Base-by-base conservation (phyloP, 179 eudicot genomes). In the Beta corolliflora region DNA sequence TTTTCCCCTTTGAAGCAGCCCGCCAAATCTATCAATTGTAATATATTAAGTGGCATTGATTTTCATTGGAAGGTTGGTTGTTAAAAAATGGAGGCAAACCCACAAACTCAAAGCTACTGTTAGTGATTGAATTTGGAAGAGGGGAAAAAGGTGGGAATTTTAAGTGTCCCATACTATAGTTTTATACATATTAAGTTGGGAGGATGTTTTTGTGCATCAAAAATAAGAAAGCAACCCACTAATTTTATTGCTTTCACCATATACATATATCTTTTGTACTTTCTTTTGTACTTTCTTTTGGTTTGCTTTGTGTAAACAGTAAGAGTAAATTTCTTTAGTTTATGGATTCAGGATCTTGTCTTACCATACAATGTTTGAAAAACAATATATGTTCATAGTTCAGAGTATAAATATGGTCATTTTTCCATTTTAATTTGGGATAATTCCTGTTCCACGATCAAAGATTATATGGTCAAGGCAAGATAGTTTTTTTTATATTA, bases 1-100 rank as follows among this genome's bases (percentile, higher is more conserved):
- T 58, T 55, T 61, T 21, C 11, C 23, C 29, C 61, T 12, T 71
- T 72, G 78, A 81, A 84, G 89, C 88, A 80, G 90, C 90, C 88
- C 91, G 86, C 83, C 81, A 80, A 77, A 75, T 75, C 77, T 74
- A 74, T 74, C 77, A 74, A 16, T 56, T 74, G 77, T 36, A 74
- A 36, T 36, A 74, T 74, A 74, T 29, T 74, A 31, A 74, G 63
- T 13, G 64, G 50, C 77, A 25, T 60, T 60, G 3, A 15, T 14
- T 15, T 31, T 29, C 7, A 54, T 55, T 55, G 71, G 8, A 67
- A 54, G 41, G 48, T 74, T 74, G 41, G 9, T 50, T 3, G 52
- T 52, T 46, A 5, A 18, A 21, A 48, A 48, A n/a, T 48, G 52
- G 58, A 44, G 54, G 73, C 29, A 9, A 70, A 70, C 52, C 36